phyloP scores from a whole-genome alignment of 2,329 filamentous ascomycete species.

The Penicillium sp. region DNA sequence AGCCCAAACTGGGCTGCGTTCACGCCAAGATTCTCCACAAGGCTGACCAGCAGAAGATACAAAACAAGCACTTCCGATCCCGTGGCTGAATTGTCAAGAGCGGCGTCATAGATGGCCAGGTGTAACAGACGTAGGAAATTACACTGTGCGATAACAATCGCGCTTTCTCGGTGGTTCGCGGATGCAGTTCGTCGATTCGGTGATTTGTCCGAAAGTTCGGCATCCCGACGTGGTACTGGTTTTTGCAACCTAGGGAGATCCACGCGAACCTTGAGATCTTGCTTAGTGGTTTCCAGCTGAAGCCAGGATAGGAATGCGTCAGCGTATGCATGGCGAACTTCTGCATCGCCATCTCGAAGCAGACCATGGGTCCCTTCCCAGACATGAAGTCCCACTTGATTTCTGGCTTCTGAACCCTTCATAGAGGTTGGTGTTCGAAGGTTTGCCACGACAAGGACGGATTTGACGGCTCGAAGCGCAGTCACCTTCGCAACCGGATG shows the following conservation, averaged over 20 bases:
- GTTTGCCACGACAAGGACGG: slow-evolving; percentile 77
- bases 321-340: slow-evolving; percentile 77
- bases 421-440: slow-evolving; percentile 54
- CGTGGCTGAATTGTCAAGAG: slow-evolving; percentile 64
- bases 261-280: slow-evolving; percentile 61
- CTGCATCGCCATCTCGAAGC: slow-evolving; percentile 68
- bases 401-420: slow-evolving; percentile 62
- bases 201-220: slow-evolving; percentile 28
- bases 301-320: slow-evolving; percentile 82
- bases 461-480: slow-evolving; percentile 73
- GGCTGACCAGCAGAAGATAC: slow-evolving; percentile 66
- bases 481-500: slow-evolving; percentile 55
- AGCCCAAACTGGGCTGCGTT: slow-evolving; percentile 73
- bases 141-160: slow-evolving; percentile 49
- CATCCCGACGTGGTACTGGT: slow-evolving; percentile 39
- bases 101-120: slow-evolving; percentile 82
- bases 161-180: slow-evolving; percentile 52
- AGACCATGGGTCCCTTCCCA: slow-evolving; percentile 99
- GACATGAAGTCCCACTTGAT: slow-evolving; percentile 68
- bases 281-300: slow-evolving; percentile 65
- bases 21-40: slow-evolving; percentile 72
- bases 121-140: slow-evolving; percentile 78
- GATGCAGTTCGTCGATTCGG: slow-evolving; percentile 61
- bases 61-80: slow-evolving; percentile 71
- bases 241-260: slow-evolving; percentile 43